Base-by-base conservation (phyloP, 2,329 filamentous ascomycete genomes). In the Ascochyta clinopodiicola region DNA sequence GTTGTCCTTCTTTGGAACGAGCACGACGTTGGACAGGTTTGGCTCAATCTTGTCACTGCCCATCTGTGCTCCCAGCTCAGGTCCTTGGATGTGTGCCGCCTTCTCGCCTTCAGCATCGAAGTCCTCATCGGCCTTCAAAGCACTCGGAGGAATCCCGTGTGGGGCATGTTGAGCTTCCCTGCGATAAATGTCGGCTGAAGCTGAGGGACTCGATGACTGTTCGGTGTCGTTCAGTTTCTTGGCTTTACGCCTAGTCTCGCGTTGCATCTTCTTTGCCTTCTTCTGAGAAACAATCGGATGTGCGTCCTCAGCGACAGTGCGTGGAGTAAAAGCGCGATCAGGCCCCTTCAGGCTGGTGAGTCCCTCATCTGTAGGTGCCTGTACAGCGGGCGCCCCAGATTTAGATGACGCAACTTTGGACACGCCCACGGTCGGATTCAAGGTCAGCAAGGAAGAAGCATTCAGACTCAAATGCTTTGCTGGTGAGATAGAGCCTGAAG, bases 241-340 rank as follows among this genome's bases (percentile, higher is more conserved):
- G 29, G 58, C 59, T 36, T 70, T 72, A 12, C 62, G 63, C 36
- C 62, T 59, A 3, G 44, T 35, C 25, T 65, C 55, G 1, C 62
- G 58, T 27, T 58, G 53, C 5, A 55, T 39, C 47, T 71, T 72
- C 37, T 68, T 67, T 15, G 57, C 56, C 56, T 66, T 70, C 53
- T 64, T 70, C 38, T 66, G 59, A 13, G 66, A 63, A 2, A 67
- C 46, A 10, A 50, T 29, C 3, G 51, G 45, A 15, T 45, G 45
- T 15, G 13, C 19, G 13, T 49, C 25, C 39, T 36, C 27, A 12
- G 36, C 8, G 15, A 34, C 17, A 13, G 24, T 10, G 3, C 35
- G 13, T 13, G 35, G 29, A 3, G 21, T 34, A 7, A 44, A 19
- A 3, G 29, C 2, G 29, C 45, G 17, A 7, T 39, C 45, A 3